A percentile compares a stretch with the other conserved stretches of the same genome.
Conservation (phyloP, 2,329 filamentous ascomycete species). For the Chaetomiaceae sp. region DNA sequence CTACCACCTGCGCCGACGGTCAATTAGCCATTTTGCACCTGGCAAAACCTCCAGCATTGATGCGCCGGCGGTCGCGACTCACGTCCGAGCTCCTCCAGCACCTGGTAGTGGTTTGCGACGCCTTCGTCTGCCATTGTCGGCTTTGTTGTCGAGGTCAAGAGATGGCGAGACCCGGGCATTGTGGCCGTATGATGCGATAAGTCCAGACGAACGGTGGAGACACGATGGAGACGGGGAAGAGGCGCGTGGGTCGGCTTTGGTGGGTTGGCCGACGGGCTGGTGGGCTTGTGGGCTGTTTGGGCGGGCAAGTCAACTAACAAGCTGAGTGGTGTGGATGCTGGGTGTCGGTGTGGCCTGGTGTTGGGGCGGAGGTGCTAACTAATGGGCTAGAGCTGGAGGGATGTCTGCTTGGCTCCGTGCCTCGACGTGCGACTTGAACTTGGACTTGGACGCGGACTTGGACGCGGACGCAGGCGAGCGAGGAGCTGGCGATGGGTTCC, state of each 20-base stretch:
- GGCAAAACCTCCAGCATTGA: background rate
- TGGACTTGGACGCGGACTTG: background rate
- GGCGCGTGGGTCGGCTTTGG: background rate
- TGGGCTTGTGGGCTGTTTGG: background rate
- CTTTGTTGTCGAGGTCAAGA: constrained; percentile 1
- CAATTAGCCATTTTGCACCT: constrained; percentile 7
- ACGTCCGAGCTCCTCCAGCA: constrained; percentile 95
- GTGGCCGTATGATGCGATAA: background rate
- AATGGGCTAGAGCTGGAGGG: too few species aligned
- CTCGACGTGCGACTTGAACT: too few species aligned
- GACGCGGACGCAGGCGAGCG: too few species aligned
- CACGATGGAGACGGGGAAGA: background rate
- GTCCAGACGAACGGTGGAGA: constrained; percentile 10
- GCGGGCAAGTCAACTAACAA: too few species aligned
- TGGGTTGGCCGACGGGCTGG: background rate
- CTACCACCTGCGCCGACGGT: constrained; percentile 63
- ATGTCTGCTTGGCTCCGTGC: too few species aligned
- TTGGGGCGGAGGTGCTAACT: too few species aligned
- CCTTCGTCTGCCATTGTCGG: constrained; percentile 52
- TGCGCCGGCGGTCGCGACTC: constrained; percentile 38
- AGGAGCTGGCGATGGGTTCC: constrained; percentile 10
- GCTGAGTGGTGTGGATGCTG: too few species aligned
- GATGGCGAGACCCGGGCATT: background rate
- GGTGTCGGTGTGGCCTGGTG: too few species aligned
- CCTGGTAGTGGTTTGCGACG: constrained; percentile 84